Base-by-base conservation (phyloP, 148 eudicot species). In the Amaranthus cruentus region DNA sequence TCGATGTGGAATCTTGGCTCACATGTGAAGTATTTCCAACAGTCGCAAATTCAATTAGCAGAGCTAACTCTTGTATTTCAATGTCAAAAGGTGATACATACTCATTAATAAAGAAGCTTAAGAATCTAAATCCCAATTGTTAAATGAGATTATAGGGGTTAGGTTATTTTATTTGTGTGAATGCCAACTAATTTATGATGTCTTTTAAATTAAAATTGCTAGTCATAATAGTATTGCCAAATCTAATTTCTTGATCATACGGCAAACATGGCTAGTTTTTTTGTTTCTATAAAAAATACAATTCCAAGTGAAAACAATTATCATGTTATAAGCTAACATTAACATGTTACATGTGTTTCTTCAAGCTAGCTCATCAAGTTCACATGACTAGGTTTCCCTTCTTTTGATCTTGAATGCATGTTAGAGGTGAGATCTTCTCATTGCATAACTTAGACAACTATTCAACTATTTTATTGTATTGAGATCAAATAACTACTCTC, bases 221-320 rank as follows among this genome's bases (percentile, higher is more conserved):
- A 28, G 38, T 28, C 38, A 28, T 28, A 4, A 47, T 47, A 47
- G 53, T 14, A n/a, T 47, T 48, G 69, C 54, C 55, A 68, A 52
- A 38, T 49, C 59, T 21, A 9, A 51, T 69, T 4, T 46, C 47
- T 4, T 53, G n/a, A 28, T 28, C 38, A 53, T 3, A 75, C 18
- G 65, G 28, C 65, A 75, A 66, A 66, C 68, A 73, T 75, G 77
- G 49, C 9, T 2, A 28, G n/a, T 10, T 21, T 47, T 66, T 75
- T 75, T 47, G 66, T 42, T 66, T 52, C 46, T 14, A 18, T 66
- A 18, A 66, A 60, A 48, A 75, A 12, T 75, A 4, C 50, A 56
- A 66, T 51, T 75, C 2, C 49, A 44, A 50, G 58, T 65, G 66
- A 62, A 43, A 65, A 47, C 18, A 63, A 63, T 8, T 43, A 47